Base-by-base conservation (phyloP, 352 stramenopile species). In the Bremia lactucae region DNA sequence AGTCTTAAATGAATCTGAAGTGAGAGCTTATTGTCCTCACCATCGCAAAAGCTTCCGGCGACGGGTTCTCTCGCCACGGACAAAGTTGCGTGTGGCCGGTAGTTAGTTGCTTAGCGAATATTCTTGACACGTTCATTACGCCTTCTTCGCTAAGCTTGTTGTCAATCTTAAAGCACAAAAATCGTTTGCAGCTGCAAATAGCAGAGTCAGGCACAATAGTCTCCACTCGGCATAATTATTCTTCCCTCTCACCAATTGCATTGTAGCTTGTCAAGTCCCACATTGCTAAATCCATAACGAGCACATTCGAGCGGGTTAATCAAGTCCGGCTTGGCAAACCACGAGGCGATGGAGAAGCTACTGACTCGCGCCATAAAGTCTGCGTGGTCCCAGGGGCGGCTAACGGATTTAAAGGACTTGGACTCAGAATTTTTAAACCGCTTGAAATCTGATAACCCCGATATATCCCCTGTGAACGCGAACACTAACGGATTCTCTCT, bases 31-130 rank as follows among this genome's bases (percentile, higher is more conserved):
- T 13, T 21, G 4, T 52, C 9, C 52, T 62, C 42, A 86, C 72
- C 45, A 55, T 63, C 6, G 59, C 66, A 33, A 86, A 86, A 24
- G 65, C 63, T 31, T 55, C 45, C 0, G 72, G 70, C 2, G 70
- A 86, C 39, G 70, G 62, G 31, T 82, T 86, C 3, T 57, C 60
- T 6, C 52, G 52, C 72, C 72, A 86, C 8, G 70, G 70, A 68
- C 72, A 86, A 22, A 72, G 42, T 3, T 54, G 23, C 8, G 56
- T 60, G 26, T 84, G 72, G 3, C 53, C 54, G 0, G 45, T 67
- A 1, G 70, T 52, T 19, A 84, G 46, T 20, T 70, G 54, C 16
- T 40, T 33, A 15, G 66, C 65, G 19, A 82, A 84, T 31, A 18
- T 55, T 2, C 47, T 29, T 0, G 62, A 66, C 31, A 84, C 57